Percentiles rank a stretch among this genome's conserved stretches.
These are phyloP conservation scores for Sclerotinia borealis DNA, from an alignment of 2,329 filamentous ascomycete genomes.

Conservation along the genomic window DNA sequence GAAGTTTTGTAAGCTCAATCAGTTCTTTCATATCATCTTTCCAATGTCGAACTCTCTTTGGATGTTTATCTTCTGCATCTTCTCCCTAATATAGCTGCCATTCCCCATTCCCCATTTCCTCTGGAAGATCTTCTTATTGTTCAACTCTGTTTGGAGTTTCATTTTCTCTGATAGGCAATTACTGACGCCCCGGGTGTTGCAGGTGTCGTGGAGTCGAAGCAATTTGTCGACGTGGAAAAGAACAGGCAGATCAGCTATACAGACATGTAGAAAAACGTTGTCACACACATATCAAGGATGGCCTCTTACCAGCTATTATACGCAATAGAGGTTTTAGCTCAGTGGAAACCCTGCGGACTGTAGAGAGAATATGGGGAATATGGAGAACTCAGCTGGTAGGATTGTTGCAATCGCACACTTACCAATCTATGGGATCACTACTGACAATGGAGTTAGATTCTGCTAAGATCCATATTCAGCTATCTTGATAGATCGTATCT, in stretches of 20 bases:
- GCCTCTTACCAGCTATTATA: conserved; percentile 51
- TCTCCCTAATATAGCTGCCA: background rate
- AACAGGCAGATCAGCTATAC: conserved; percentile 56
- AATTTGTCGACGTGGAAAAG: conserved; percentile 69
- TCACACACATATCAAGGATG: conserved; percentile 58
- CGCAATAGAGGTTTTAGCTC: conserved; percentile 45
- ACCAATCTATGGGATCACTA: background rate
- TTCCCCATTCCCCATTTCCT: background rate
- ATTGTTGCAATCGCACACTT: conserved; percentile 10
- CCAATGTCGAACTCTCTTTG: background rate
- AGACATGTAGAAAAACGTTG: conserved; percentile 60
- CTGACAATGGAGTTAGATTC: conserved; percentile 44
- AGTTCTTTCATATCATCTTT: background rate
- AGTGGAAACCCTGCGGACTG: conserved; percentile 55
- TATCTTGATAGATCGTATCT: conserved; percentile 90
- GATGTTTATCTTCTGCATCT: background rate
- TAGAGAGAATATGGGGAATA: conserved; percentile 58
- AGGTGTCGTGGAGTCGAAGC: conserved; percentile 83
- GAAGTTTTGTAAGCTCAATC: conserved; percentile 55
- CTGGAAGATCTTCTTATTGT: background rate
- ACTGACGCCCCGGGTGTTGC: background rate
- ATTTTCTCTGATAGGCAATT: background rate
- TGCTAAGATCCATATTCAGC: conserved; percentile 83
- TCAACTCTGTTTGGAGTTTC: background rate
- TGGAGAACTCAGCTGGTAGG: conserved; percentile 76